These are phyloP conservation scores for Cubamyces lactineus DNA, from an alignment of 768 basidiomycete species.

Conservation along the genomic window DNA sequence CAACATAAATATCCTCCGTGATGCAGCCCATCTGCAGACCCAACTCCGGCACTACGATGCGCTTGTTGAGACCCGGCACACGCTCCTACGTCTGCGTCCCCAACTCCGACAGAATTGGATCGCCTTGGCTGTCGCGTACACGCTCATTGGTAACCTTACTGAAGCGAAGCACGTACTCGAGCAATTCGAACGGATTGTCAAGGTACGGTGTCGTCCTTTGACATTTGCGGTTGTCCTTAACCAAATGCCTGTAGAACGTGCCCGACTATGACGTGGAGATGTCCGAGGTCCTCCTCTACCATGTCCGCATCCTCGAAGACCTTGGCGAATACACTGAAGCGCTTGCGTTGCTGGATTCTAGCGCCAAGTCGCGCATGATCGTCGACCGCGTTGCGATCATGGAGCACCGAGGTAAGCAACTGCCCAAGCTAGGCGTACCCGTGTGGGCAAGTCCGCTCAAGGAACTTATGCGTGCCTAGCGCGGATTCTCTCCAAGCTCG, in stretches of 20 bases:
- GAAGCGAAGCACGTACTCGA: constrained; percentile 77
- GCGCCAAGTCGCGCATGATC: constrained; percentile 64
- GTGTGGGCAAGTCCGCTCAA: constrained; percentile 10
- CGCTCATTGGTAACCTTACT: constrained; percentile 72
- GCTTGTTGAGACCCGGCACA: constrained; percentile 81
- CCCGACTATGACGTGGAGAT: constrained; percentile 81
- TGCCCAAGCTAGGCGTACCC: neutral
- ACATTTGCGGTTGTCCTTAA: neutral
- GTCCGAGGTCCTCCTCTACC: constrained; percentile 81
- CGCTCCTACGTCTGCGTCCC: constrained; percentile 79
- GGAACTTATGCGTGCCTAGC: constrained; percentile 48
- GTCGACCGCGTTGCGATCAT: constrained; percentile 72
- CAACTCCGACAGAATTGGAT: constrained; percentile 89
- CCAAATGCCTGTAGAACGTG: constrained; percentile 54
- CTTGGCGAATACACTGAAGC: constrained; percentile 64
- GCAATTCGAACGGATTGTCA: constrained; percentile 69
- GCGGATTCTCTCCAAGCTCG: constrained; percentile 71
- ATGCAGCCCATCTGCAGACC: constrained; percentile 86
- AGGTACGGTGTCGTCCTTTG: constrained; percentile 50
- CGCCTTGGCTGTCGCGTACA: constrained; percentile 85
- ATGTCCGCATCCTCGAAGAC: constrained; percentile 74
- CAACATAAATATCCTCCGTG: constrained; percentile 90
- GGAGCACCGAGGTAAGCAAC: constrained; percentile 62
- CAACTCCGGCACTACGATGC: constrained; percentile 81
- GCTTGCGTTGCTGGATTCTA: constrained; percentile 62